phyloP scores from a whole-genome alignment of 139 green algal genomes.

The Chlorella sp. region DNA sequence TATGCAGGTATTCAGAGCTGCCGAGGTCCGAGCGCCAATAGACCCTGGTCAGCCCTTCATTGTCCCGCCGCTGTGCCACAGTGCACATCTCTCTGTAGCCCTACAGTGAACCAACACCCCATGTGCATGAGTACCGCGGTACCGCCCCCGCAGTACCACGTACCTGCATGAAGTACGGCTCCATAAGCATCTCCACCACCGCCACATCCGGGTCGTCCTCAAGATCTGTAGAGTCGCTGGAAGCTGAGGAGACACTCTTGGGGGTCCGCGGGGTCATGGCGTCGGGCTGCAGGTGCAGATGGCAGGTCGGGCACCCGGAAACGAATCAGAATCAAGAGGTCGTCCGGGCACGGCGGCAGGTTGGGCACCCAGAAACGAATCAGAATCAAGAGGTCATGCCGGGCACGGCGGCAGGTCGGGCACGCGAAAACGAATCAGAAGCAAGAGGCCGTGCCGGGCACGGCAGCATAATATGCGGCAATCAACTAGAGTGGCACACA shows the following conservation, averaged over 20 bases:
- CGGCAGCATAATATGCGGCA: too few species aligned
- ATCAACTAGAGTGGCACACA: too few species aligned
- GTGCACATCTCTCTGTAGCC: neutral
- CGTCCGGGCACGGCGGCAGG: too few species aligned
- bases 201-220: constrained; percentile 34
- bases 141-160: neutral
- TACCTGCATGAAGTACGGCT: constrained; percentile 36
- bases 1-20: neutral
- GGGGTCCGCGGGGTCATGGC: constrained; percentile 29
- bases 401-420: too few species aligned
- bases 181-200: constrained; percentile 24
- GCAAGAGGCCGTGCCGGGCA: too few species aligned
- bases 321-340: too few species aligned
- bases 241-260: constrained; percentile 22
- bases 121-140: too few species aligned
- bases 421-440: too few species aligned
- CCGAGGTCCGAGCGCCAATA: neutral
- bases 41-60: neutral
- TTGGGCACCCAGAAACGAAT: too few species aligned
- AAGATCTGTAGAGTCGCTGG: constrained; percentile 23
- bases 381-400: too few species aligned
- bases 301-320: too few species aligned
- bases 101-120: neutral
- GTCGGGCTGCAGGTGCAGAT: neutral
- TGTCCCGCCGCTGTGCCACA: neutral